phyloP scores from a whole-genome alignment of 306 rosid species.

The Nissolia schottii region DNA sequence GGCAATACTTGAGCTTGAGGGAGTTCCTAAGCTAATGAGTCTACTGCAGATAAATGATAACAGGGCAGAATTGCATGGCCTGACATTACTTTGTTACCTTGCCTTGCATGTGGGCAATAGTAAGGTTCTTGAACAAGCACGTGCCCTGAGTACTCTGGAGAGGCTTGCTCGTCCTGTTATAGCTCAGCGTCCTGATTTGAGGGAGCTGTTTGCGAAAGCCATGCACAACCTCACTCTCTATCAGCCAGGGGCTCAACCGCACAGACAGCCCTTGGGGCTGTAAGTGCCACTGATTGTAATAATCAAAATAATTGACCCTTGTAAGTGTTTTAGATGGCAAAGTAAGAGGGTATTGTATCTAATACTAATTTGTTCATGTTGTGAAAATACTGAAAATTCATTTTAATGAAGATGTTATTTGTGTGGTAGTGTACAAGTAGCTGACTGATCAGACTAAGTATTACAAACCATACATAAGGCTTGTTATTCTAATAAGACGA shows the following conservation, averaged over 20 bases:
- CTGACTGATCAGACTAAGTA: neutral
- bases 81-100: slow-evolving; percentile 60
- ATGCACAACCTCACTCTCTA: slow-evolving; percentile 75
- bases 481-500: neutral
- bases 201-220: slow-evolving; percentile 53
- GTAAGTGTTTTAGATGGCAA: slow-evolving; percentile 39
- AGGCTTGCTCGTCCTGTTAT: slow-evolving; percentile 53
- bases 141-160: slow-evolving; percentile 61
- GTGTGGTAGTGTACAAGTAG: neutral
- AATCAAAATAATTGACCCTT: slow-evolving; percentile 20
- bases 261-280: slow-evolving; percentile 44
- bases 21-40: slow-evolving; percentile 59
- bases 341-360: slow-evolving; percentile 15
- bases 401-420: neutral
- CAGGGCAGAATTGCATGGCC: slow-evolving; percentile 41
- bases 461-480: neutral
- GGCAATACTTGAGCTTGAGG: slow-evolving; percentile 66
- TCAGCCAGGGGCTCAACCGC: slow-evolving; percentile 80
- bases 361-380: neutral
- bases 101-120: slow-evolving; percentile 71
- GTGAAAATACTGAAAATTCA: neutral
- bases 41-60: slow-evolving; percentile 44
- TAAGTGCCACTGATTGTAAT: slow-evolving; percentile 22
- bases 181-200: slow-evolving; percentile 59
- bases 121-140: slow-evolving; percentile 75